phyloP scores from a whole-genome alignment of 2,329 filamentous ascomycete species.

The Aschersonia sp. region DNA sequence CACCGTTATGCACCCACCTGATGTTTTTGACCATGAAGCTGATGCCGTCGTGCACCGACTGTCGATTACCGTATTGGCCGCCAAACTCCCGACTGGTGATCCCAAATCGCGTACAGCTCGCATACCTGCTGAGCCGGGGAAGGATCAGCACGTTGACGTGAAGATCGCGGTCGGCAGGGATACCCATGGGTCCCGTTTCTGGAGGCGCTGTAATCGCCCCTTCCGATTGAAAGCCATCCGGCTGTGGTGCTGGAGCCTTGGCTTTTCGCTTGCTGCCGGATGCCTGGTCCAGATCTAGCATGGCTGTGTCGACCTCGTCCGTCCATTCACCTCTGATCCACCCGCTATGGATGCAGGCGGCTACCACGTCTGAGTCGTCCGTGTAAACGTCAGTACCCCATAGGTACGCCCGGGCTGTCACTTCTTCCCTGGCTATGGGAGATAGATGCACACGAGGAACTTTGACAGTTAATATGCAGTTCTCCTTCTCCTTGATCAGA shows the following conservation, averaged over 20 bases:
- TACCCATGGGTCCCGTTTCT: constrained; percentile 43
- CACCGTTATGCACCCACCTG: constrained; percentile 73
- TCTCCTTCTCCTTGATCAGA: constrained; percentile 57
- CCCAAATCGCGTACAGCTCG: constrained; percentile 61
- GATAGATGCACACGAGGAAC: constrained; percentile 69
- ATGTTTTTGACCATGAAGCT: constrained; percentile 76
- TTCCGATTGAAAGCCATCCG: constrained; percentile 21
- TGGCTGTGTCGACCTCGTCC: constrained; percentile 55
- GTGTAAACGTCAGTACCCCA: constrained; percentile 96
- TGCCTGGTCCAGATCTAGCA: constrained; percentile 43
- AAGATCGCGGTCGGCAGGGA: constrained; percentile 59
- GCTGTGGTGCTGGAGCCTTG: constrained; percentile 14
- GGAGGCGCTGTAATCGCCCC: constrained; percentile 39
- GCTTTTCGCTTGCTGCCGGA: constrained; percentile 15
- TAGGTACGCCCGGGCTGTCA: constrained; percentile 64
- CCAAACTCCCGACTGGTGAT: constrained; percentile 73
- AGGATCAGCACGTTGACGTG: constrained; percentile 80
- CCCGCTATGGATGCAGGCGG: constrained; percentile 82
- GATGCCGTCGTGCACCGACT: constrained; percentile 60
- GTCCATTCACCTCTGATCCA: constrained; percentile 86
- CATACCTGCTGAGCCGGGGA: constrained; percentile 64
- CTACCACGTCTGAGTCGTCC: constrained; percentile 87
- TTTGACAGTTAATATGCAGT: constrained; percentile 81
- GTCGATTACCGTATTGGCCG: constrained; percentile 28
- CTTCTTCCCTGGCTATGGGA: constrained; percentile 59